These are phyloP conservation scores for Aureobasidium lini DNA, from an alignment of 2,329 filamentous ascomycete genomes.

Conservation along the genomic window DNA sequence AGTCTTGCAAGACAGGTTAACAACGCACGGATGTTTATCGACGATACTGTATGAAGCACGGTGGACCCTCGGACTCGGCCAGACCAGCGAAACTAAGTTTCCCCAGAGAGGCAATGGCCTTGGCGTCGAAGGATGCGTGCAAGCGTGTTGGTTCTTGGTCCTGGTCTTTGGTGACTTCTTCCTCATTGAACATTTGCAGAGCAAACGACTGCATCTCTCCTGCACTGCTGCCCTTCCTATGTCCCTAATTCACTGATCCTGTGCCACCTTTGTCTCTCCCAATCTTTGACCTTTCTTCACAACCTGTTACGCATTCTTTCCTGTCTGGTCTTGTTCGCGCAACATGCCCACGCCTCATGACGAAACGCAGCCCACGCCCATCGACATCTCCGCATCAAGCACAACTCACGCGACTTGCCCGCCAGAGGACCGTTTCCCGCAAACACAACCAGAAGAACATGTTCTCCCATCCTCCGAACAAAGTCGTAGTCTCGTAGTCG, in stretches of 20 bases:
- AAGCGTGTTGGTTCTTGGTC: too few relatives aligned
- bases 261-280: constrained; percentile 3
- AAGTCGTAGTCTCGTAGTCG: background rate
- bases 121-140: background rate
- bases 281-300: background rate
- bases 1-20: too few relatives aligned
- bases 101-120: background rate
- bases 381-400: constrained; percentile 12
- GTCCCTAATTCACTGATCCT: background rate
- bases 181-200: background rate
- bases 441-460: constrained; percentile 21
- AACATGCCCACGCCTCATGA: constrained; percentile 15
- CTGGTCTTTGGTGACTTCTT: background rate
- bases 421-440: constrained; percentile 31
- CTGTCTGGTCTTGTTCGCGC: background rate
- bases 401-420: constrained; percentile 33
- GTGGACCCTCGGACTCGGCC: background rate
- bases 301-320: background rate
- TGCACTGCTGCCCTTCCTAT: background rate
- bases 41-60: background rate
- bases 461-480: background rate
- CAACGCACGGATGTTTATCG: background rate
- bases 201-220: background rate
- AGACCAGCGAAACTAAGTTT: background rate
- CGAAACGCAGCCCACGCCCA: constrained; percentile 10